A percentile compares a stretch with the other conserved stretches of the same genome.
These are phyloP conservation scores for Sugiyamaella grinbergsii DNA, from an alignment of 1,139 yeast species.

Conservation along the genomic window DNA sequence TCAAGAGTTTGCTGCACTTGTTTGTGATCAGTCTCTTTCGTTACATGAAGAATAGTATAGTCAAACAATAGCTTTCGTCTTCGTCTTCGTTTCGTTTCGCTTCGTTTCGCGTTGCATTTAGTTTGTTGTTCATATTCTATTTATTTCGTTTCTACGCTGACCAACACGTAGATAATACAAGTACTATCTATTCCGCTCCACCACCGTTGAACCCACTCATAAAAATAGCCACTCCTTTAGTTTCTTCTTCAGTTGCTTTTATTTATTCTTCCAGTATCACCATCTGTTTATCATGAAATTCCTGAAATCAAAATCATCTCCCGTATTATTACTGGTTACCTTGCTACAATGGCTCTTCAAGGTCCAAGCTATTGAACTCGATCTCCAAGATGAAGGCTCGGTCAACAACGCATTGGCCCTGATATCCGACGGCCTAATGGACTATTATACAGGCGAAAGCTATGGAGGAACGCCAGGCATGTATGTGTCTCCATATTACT, in stretches of 20 bases:
- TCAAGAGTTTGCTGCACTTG: too few relatives aligned
- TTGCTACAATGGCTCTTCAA: constrained; percentile 2
- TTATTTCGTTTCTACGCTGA: too few relatives aligned
- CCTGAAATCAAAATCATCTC: constrained; percentile 7
- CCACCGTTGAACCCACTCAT: neutral
- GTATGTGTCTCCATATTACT: constrained; percentile 85
- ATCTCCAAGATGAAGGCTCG: constrained; percentile 36
- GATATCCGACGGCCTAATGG: constrained; percentile 72
- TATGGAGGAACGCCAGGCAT: constrained; percentile 80
- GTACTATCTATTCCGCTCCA: too few relatives aligned
- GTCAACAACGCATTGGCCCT: constrained; percentile 57
- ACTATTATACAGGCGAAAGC: constrained; percentile 74
- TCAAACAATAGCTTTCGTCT: too few relatives aligned
- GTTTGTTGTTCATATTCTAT: too few relatives aligned
- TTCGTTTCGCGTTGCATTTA: too few relatives aligned
- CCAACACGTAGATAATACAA: too few relatives aligned
- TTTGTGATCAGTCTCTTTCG: too few relatives aligned
- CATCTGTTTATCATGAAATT: neutral
- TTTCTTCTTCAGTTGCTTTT: neutral
- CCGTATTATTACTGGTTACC: neutral
- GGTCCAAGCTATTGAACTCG: constrained; percentile 22
- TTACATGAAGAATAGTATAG: too few relatives aligned
- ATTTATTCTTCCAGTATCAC: neutral
- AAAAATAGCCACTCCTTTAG: neutral
- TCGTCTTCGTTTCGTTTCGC: too few relatives aligned